Base-by-base conservation (phyloP, 768 basidiomycete genomes). In the Plicaturopsis crispa region DNA sequence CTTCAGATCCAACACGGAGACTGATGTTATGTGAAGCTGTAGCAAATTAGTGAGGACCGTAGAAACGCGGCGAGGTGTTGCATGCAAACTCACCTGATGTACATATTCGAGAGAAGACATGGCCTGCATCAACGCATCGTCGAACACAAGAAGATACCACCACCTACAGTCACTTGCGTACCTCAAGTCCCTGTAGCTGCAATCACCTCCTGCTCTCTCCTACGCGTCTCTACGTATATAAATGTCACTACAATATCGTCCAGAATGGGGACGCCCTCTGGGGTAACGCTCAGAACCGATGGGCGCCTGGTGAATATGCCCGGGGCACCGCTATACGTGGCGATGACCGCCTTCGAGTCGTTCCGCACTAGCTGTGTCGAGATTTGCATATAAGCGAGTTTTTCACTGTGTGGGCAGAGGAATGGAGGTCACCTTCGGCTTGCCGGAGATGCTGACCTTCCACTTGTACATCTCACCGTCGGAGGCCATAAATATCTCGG, bases 161-260 rank as follows among this genome's bases (percentile, higher is more conserved):
- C n/a, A n/a, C n/a, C n/a, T n/a, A n/a, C n/a, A n/a, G n/a, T n/a
- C n/a, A n/a, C n/a, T n/a, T n/a, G n/a, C n/a, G n/a, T n/a, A n/a
- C n/a, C n/a, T n/a, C n/a, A n/a, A n/a, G n/a, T n/a, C n/a, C n/a
- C n/a, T n/a, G n/a, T n/a, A n/a, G n/a, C n/a, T n/a, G n/a, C n/a
- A n/a, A n/a, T n/a, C n/a, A n/a, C n/a, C n/a, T n/a, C n/a, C n/a
- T n/a, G n/a, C 26, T 14, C 10, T 14, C 26, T 8, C 14, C 26
- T 43, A 26, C 24, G 16, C 18, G 38, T n/a, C 35, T 54, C 58
- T 13, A 60, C 58, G 32, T 59, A 63, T 14, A 63, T 42, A 21
- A 63, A 62, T 0, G 62, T 62, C 38, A 57, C 56, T 19, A 62
- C 20, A 23, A 62, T 62, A 23, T 62, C 62, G 35, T 63, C 60